Evolutionary conservation across 202 grass and related monocot genomes (phyloP).

Genomic region (Tripidium arundinaceum): DNA sequence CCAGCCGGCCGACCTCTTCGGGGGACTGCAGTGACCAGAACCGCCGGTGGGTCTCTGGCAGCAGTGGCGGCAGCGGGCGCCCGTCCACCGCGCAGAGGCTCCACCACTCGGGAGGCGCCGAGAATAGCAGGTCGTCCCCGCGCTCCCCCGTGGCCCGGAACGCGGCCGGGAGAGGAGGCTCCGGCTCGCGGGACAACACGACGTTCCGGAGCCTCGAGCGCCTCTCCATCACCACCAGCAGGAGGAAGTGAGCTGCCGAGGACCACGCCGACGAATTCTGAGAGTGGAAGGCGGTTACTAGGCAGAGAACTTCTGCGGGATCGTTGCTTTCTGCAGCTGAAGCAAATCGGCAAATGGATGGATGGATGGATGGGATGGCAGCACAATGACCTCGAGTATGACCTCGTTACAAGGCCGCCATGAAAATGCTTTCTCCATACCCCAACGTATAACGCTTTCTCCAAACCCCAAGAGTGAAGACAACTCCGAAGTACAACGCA

Average conservation of each 20-base stretch:
- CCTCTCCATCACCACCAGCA: conserved; percentile 58
- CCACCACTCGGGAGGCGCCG: conserved; percentile 52
- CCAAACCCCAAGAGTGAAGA: neutral
- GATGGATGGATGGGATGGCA: neutral
- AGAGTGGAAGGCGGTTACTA: neutral
- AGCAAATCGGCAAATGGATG: neutral
- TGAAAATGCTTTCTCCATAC: conserved; percentile 6
- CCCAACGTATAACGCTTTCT: neutral
- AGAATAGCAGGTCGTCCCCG: conserved; percentile 44
- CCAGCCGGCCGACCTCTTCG: conserved; percentile 49
- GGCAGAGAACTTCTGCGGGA: neutral
- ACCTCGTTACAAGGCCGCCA: neutral
- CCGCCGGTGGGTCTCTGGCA: conserved; percentile 41
- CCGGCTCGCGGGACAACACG: conserved; percentile 40
- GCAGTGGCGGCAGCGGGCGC: conserved; percentile 48
- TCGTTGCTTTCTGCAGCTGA: neutral
- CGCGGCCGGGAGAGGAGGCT: conserved; percentile 11
- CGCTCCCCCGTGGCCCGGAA: conserved; percentile 30
- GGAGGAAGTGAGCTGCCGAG: conserved; percentile 51
- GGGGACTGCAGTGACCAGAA: conserved; percentile 46
- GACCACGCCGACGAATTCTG: neutral
- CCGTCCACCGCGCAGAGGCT: conserved; percentile 54
- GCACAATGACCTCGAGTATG: neutral
- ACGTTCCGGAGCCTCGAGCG: conserved; percentile 66
- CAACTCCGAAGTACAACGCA: neutral